phyloP scores from a whole-genome alignment of 139 green algal genomes.

The Chlorella vulgaris region DNA sequence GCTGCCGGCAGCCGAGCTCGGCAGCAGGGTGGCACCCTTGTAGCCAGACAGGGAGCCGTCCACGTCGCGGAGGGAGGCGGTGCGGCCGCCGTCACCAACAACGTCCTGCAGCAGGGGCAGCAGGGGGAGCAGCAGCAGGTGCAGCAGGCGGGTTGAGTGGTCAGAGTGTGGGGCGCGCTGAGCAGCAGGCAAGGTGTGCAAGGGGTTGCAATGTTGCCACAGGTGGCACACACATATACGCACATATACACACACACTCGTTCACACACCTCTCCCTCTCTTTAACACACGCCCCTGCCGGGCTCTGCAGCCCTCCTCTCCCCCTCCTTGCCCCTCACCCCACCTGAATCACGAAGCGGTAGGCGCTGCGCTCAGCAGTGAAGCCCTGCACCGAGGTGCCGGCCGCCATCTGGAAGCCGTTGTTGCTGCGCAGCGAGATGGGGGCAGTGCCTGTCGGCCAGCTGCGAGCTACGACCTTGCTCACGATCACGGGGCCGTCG shows the following conservation, averaged over 20 bases:
- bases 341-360: constrained; percentile 6
- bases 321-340: background rate
- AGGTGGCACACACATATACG: too few species aligned
- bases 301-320: background rate
- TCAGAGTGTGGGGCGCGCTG: background rate
- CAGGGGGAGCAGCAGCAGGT: background rate
- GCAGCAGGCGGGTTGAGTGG: background rate
- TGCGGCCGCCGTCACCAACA: background rate
- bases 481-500: background rate
- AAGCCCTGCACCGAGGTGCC: constrained; percentile 1
- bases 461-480: background rate
- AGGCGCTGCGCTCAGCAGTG: background rate
- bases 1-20: background rate
- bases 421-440: background rate
- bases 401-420: constrained; percentile 10
- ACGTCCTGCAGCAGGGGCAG: background rate
- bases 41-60: constrained; percentile 11
- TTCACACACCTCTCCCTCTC: too few species aligned
- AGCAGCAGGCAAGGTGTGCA: too few species aligned
- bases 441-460: background rate
- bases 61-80: background rate
- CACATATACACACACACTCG: too few species aligned
- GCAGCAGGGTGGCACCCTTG: background rate
- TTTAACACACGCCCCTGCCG: too few species aligned
- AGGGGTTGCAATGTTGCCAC: too few species aligned